Conservation (phyloP, 2,329 filamentous ascomycete genomes). For the Cercospora beticola region DNA sequence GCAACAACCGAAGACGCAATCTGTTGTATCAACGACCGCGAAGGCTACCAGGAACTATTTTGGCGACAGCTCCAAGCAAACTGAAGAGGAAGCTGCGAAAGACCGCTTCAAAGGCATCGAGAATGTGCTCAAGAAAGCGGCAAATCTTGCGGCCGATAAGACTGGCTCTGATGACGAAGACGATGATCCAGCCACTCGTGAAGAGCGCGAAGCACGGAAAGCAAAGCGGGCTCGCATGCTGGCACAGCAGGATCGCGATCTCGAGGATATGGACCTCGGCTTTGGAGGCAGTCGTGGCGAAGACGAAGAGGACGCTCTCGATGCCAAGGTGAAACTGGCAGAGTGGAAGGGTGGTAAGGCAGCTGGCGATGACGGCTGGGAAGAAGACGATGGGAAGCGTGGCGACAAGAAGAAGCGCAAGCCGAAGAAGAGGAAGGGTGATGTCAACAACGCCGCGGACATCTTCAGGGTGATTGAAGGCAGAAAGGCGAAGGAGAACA, state of each 20-base stretch:
- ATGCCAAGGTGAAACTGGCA: constrained; percentile 63
- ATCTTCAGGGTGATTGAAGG: constrained; percentile 39
- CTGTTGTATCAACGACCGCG: background rate
- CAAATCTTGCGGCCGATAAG: constrained; percentile 49
- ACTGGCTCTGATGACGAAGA: constrained; percentile 46
- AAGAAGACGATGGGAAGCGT: constrained; percentile 60
- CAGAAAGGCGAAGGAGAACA: constrained; percentile 29
- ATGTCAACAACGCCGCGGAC: constrained; percentile 36
- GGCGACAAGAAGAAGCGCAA: constrained; percentile 71
- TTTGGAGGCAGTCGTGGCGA: constrained; percentile 86
- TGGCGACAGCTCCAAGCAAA: constrained; percentile 27
- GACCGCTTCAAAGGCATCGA: constrained; percentile 36
- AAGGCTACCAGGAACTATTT: constrained; percentile 40
- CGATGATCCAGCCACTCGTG: constrained; percentile 45
- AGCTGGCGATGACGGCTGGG: constrained; percentile 51
- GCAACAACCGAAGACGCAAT: background rate
- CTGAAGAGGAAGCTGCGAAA: constrained; percentile 17
- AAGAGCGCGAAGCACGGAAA: constrained; percentile 63
- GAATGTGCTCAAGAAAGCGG: constrained; percentile 68
- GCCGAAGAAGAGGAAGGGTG: constrained; percentile 61
- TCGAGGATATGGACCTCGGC: constrained; percentile 89
- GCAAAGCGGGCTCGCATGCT: constrained; percentile 66
- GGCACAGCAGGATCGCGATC: constrained; percentile 69
- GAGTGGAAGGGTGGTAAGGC: constrained; percentile 59
- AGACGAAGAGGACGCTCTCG: constrained; percentile 72